Percentiles rank a stretch among this genome's conserved stretches.
These are phyloP conservation scores for Talaromyces funiculosus DNA, from an alignment of 2,329 filamentous ascomycete species.

Conservation along the genomic window DNA sequence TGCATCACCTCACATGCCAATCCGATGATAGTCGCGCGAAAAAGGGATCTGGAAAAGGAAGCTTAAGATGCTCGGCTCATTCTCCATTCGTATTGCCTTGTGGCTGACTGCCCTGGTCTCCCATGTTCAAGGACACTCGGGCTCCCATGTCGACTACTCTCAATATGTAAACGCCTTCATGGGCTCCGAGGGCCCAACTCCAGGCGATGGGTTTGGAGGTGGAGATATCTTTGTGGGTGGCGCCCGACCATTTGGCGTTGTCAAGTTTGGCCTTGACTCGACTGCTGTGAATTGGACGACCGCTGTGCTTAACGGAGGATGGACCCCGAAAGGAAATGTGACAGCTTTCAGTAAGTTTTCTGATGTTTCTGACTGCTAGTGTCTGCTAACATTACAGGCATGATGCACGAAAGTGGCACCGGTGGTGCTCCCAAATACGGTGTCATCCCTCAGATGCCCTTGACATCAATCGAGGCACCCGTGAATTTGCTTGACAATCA, in stretches of 20 bases:
- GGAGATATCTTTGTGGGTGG: constrained; percentile 42
- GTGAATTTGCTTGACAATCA: constrained; percentile 40
- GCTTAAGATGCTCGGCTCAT: background rate
- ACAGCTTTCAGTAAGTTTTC: constrained; percentile 39
- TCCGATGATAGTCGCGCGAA: background rate
- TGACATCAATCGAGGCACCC: constrained; percentile 32
- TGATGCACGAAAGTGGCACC: constrained; percentile 48
- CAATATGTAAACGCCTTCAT: constrained; percentile 45
- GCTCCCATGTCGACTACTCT: constrained; percentile 22
- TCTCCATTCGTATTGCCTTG: background rate
- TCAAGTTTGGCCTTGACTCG: constrained; percentile 39
- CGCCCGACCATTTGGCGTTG: constrained; percentile 41
- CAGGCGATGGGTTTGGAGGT: constrained; percentile 36
- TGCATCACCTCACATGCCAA: background rate
- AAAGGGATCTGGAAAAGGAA: background rate
- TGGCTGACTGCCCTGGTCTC: background rate
- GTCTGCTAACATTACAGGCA: constrained; percentile 13
- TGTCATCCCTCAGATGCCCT: constrained; percentile 28
- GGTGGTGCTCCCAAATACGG: constrained; percentile 41
- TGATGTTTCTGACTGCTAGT: background rate
- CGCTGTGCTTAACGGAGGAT: constrained; percentile 39
- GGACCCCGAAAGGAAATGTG: constrained; percentile 45
- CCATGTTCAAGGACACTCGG: background rate
- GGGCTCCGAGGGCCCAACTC: constrained; percentile 42
- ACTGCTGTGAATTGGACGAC: constrained; percentile 31